These are phyloP conservation scores for Tranzscheliella williamsii DNA, from an alignment of 1,284 basidiomycete genomes.

Conservation along the genomic window DNA sequence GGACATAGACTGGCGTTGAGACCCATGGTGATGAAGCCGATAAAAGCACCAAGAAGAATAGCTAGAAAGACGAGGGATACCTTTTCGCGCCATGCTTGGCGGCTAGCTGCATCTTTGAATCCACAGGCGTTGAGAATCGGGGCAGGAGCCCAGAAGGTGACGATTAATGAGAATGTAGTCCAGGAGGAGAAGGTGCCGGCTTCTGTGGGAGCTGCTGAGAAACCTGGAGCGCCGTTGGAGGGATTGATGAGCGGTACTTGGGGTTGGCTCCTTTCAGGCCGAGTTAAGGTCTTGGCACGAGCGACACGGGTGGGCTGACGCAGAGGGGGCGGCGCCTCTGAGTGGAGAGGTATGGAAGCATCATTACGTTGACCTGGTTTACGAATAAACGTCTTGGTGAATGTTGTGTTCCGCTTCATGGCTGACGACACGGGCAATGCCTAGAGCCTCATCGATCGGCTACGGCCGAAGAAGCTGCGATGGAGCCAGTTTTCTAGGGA, in stretches of 20 bases:
- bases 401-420: conserved; percentile 33
- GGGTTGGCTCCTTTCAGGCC: conserved; percentile 69
- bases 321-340: conserved; percentile 55
- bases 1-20: conserved; percentile 92
- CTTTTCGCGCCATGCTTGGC: conserved; percentile 60
- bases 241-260: conserved; percentile 75
- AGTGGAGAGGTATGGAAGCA: conserved; percentile 49
- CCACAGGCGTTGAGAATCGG: conserved; percentile 60
- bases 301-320: conserved; percentile 57
- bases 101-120: conserved; percentile 42
- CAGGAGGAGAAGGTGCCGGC: conserved; percentile 33
- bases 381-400: conserved; percentile 56
- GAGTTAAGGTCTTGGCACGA: conserved; percentile 69
- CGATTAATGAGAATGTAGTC: conserved; percentile 37
- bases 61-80: conserved; percentile 53
- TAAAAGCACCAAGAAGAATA: conserved; percentile 70
- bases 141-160: conserved; percentile 58
- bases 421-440: no score
- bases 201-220: conserved; percentile 9
- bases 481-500: no score
- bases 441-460: no score
- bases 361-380: conserved; percentile 42
- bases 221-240: conserved; percentile 53
- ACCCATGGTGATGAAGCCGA: conserved; percentile 93
- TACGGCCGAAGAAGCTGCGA: no score